Evolutionary conservation across 164 flowering plant species (phyloP).

Genomic region (Sedum album): DNA sequence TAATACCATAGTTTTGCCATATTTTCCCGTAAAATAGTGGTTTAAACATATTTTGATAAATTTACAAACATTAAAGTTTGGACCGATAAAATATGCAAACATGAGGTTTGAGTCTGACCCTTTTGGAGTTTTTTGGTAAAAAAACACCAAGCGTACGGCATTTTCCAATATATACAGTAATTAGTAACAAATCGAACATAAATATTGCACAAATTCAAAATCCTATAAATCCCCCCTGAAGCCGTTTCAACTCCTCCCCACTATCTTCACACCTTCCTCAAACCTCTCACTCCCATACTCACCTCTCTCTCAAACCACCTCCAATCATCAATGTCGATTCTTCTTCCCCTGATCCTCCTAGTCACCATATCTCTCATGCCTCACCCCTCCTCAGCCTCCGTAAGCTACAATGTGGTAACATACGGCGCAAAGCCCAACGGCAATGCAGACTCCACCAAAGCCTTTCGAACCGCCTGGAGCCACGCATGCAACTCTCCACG

Average conservation of each 20-base stretch:
- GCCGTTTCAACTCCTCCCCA: background rate
- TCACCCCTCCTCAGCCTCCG: background rate
- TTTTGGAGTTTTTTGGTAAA: no score
- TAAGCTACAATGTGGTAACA: constrained; percentile 22
- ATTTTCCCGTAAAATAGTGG: no score
- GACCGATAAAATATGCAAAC: no score
- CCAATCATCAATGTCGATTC: background rate
- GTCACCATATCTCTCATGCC: background rate
- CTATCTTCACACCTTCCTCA: background rate
- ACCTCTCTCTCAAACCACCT: background rate
- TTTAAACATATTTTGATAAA: no score
- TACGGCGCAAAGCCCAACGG: constrained; percentile 51
- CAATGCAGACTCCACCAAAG: constrained; percentile 32
- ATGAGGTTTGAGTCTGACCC: no score
- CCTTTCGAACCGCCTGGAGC: constrained; percentile 44
- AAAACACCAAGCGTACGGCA: no score
- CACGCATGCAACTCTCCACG: constrained; percentile 30
- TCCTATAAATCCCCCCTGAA: background rate
- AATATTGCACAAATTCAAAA: background rate
- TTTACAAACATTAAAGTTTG: no score
- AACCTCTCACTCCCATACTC: background rate
- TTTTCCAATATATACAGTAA: no score
- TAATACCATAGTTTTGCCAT: no score
- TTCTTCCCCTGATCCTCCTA: background rate
- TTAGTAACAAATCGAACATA: no score